A percentile compares a stretch with the other conserved stretches of the same genome.
phyloP scores from a whole-genome alignment of 2,329 filamentous ascomycete species.

The Talaromyces verruculosus region DNA sequence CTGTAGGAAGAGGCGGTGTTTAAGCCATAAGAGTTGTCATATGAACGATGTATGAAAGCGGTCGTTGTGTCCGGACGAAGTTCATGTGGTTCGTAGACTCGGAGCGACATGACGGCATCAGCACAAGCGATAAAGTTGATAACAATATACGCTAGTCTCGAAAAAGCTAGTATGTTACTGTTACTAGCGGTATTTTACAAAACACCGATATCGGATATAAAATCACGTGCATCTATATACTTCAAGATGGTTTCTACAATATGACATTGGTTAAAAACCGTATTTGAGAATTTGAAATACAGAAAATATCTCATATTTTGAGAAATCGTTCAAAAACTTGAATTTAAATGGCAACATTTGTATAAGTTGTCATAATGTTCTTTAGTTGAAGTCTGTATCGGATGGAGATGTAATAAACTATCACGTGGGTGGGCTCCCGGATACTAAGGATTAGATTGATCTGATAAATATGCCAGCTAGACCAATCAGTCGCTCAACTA shows the following conservation, averaged over 20 bases:
- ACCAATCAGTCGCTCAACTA: background rate
- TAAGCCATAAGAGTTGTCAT: background rate
- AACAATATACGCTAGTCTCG: background rate
- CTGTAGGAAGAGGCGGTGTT: background rate
- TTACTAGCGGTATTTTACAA: background rate
- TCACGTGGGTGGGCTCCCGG: background rate
- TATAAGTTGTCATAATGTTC: background rate
- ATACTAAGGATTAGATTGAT: conserved; percentile 1
- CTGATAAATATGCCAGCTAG: conserved; percentile 8
- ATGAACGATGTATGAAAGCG: background rate
- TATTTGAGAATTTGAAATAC: too few relatives aligned
- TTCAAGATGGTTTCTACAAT: background rate
- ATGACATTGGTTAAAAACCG: background rate
- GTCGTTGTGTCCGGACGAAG: background rate
- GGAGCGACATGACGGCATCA: conserved; percentile 15
- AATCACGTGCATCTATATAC: background rate
- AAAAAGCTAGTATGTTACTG: background rate
- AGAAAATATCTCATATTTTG: background rate
- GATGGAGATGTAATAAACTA: background rate
- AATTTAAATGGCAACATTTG: background rate
- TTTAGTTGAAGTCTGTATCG: background rate
- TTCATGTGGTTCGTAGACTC: background rate
- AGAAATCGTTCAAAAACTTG: too few relatives aligned
- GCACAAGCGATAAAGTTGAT: conserved; percentile 17
- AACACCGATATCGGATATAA: conserved; percentile 3